A percentile compares a stretch with the other conserved stretches of the same genome.
Evolutionary conservation across 2,329 filamentous ascomycete species (phyloP).

Genomic region (Fusarium drepaniforme): DNA sequence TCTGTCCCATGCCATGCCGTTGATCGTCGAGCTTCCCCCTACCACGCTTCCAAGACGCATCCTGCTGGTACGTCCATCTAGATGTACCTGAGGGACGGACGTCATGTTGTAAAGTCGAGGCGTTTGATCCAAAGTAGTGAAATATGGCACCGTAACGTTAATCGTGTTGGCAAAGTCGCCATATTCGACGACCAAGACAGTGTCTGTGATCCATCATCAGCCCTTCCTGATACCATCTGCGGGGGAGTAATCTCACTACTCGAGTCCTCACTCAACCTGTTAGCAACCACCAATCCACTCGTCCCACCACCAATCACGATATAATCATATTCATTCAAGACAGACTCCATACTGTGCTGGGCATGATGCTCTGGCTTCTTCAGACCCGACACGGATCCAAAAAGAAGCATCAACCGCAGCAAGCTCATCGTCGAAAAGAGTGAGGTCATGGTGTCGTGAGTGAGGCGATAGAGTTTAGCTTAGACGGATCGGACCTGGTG

Average conservation of each 20-base stretch:
- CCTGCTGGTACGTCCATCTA: slow-evolving; percentile 34
- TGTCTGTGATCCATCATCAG: slow-evolving; percentile 18
- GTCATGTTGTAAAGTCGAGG: slow-evolving; percentile 31
- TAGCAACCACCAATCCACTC: slow-evolving; percentile 47
- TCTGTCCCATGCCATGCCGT: slow-evolving; percentile 47
- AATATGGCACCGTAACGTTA: slow-evolving; percentile 39
- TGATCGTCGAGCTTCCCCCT: slow-evolving; percentile 47
- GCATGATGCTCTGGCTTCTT: background rate
- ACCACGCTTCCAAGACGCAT: slow-evolving; percentile 43
- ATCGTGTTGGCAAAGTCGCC: slow-evolving; percentile 44
- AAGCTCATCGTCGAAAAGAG: background rate
- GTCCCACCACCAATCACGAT: slow-evolving; percentile 50
- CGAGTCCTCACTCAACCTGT: slow-evolving; percentile 45
- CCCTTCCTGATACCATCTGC: too few species aligned
- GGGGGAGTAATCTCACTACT: slow-evolving; percentile 20
- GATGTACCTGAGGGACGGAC: slow-evolving; percentile 42
- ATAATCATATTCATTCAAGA: background rate
- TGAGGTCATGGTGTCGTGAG: background rate
- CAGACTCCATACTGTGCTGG: background rate
- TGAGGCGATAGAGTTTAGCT: slow-evolving; percentile 3
- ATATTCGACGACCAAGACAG: slow-evolving; percentile 45
- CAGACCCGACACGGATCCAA: background rate
- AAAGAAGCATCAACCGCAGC: background rate
- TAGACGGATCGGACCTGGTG: background rate
- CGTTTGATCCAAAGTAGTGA: slow-evolving; percentile 31